phyloP scores from a whole-genome alignment of 2,329 filamentous ascomycete species.

The Didymella pomorum region DNA sequence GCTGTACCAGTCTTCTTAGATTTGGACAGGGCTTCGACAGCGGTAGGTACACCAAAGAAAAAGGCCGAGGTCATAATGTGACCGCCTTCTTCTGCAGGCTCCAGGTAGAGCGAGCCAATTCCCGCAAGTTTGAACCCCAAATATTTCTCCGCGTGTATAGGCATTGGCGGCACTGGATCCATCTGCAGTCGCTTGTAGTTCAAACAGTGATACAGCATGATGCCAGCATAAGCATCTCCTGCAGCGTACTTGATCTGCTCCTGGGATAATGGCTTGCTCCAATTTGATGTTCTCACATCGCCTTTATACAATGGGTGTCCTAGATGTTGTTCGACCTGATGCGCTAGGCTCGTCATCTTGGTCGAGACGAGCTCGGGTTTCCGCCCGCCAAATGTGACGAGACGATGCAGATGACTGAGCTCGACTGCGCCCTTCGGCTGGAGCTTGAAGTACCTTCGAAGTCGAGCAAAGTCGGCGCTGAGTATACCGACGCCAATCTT shows the following conservation, averaged over 20 bases:
- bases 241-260: constrained; percentile 79
- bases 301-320: constrained; percentile 82
- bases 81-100: constrained; percentile 29
- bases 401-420: constrained; percentile 80
- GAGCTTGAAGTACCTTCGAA: constrained; percentile 72
- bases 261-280: constrained; percentile 69
- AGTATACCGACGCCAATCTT: constrained; percentile 82
- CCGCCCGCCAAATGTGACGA: constrained; percentile 72
- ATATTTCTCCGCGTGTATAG: constrained; percentile 40
- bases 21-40: neutral
- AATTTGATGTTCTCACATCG: constrained; percentile 76
- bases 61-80: constrained; percentile 31
- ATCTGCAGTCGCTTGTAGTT: constrained; percentile 68
- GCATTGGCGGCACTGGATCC: constrained; percentile 40
- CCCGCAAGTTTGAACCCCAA: constrained; percentile 27
- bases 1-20: neutral
- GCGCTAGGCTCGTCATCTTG: constrained; percentile 69
- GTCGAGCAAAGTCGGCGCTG: constrained; percentile 66
- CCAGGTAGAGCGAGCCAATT: constrained; percentile 31
- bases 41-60: constrained; percentile 33
- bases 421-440: constrained; percentile 75
- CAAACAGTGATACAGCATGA: constrained; percentile 76
- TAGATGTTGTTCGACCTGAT: constrained; percentile 74
- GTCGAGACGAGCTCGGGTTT: constrained; percentile 51
- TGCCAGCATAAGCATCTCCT: constrained; percentile 82